Base-by-base conservation (phyloP, 148 eudicot species). In the Rhododendron ferrugineum region DNA sequence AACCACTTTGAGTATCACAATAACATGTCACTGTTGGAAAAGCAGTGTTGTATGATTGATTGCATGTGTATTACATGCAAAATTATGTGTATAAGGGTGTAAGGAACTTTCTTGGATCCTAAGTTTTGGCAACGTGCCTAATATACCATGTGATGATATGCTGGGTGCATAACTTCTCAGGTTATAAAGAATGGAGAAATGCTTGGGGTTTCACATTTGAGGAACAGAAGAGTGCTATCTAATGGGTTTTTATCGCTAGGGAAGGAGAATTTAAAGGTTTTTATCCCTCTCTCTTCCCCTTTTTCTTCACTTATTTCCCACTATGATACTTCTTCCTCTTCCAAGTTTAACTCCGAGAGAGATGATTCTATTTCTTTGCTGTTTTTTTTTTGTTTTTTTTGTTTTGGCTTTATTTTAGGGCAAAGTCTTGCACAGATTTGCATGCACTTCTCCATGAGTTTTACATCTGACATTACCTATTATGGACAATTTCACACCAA, bases 151-250 rank as follows among this genome's bases (percentile, higher is more conserved):
- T 42, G 44, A 6, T 75, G 40, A 52, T 37, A 50, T 37, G 32
- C 47, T 79, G 78, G 83, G 68, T 79, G 16, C 18, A 32, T 62
- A 83, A 40, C 5, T 8, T 72, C 83, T 20, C 91, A 97, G 99
- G 99, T 97, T 82, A 97, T 97, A 89, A 97, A 95, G 89, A 97
- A 97, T 42, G 98, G 99, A 77, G 99, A 97, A 90, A 97, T 97
- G 99, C 95, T 97, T 76, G 99, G 99, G 76, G 98, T 97, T 84
- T 97, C 99, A 80, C 99, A 97, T 90, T 85, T 97, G 85, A 89
- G 95, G 89, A 97, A 95, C 90, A 90, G 96, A 89, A 94, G 93
- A 82, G 98, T 97, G 70, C 81, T 94, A 84, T 97, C 99, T 0
- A 92, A 95, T 86, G 99, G 99, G 46, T 97, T 95, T 87, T 82